Evolutionary conservation across 2,329 filamentous ascomycete genomes (phyloP), one percentile per base, ranked within the genome.

Genomic region (Xylaria sp.): DNA sequence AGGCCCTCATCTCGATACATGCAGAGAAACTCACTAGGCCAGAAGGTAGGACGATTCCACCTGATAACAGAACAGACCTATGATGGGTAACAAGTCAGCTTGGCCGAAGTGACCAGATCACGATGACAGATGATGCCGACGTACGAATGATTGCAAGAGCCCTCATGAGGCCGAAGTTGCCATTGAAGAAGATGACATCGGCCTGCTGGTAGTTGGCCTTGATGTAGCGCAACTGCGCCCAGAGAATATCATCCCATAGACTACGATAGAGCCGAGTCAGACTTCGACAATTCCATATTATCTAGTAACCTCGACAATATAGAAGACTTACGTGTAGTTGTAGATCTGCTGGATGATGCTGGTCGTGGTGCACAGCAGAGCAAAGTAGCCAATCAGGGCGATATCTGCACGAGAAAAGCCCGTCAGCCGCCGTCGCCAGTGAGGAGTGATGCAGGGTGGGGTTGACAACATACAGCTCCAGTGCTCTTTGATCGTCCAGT

Each of bases 291-390:
- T 9, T 19, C 39, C 10, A 9, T 9, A 16, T 16, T 18, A 9
- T 10, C 44, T 3, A 19, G 23, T 30, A 30, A 5, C 4, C 23
- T 30, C 23, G 23, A 30, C 23, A 30, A 30, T 5, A 30, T 4
- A 0, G 9, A 52, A 37, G 18, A 52, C 66, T 3, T 55, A 68
- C 66, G 55, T 58, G 52, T 68, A 68, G 34, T 67, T 65, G 37
- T 68, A 68, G 42, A 68, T 65, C 57, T 68, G 66, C 44, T 68
- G 66, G 35, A 65, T 63, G 52, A 68, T 67, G 48, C 66, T 68
- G 53, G 63, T 67, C 1, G 51, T 53, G 16, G 60, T 62, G 35
- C 66, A 66, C 19, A 67, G 18, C 16, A 62, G 46, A 23, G 62
- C 61, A 42, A 68, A 67, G 19, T 68, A 68, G 30, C 59, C 65